Conservation (phyloP, 1,284 basidiomycete genomes). For the Ganoderma sp. region DNA sequence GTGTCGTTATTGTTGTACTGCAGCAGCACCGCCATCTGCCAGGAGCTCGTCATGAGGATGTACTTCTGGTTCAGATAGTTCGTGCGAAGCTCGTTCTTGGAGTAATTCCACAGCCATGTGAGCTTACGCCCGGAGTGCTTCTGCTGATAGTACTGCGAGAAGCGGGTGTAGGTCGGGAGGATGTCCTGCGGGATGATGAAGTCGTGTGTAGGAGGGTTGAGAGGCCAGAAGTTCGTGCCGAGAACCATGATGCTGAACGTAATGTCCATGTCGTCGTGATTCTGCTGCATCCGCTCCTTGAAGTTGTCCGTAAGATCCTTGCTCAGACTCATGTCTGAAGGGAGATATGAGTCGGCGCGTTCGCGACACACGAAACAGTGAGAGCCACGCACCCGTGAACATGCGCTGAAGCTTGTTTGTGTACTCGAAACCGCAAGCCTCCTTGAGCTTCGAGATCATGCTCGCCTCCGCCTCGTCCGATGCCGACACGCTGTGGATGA, state of each 20-base stretch:
- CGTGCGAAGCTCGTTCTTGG: constrained; percentile 94
- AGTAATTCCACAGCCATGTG: constrained; percentile 98
- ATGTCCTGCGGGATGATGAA: constrained; percentile 92
- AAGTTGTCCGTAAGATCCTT: constrained; percentile 97
- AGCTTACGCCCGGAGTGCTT: constrained; percentile 96
- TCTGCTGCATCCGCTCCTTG: constrained; percentile 92
- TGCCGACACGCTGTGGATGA: constrained; percentile 91
- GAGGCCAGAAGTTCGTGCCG: constrained; percentile 96
- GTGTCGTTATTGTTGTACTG: constrained; percentile 95
- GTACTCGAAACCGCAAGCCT: constrained; percentile 98
- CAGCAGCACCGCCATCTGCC: constrained; percentile 93
- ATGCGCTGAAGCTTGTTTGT: constrained; percentile 98
- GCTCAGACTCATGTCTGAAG: constrained; percentile 89
- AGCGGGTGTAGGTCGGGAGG: constrained; percentile 86
- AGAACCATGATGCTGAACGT: constrained; percentile 95
- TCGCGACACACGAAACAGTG: not conserved
- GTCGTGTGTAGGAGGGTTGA: constrained; percentile 83
- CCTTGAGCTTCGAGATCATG: constrained; percentile 99
- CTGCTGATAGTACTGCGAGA: constrained; percentile 92
- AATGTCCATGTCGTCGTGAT: constrained; percentile 84
- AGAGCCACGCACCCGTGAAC: constrained; percentile 81
- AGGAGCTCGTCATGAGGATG: constrained; percentile 93
- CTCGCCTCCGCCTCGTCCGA: constrained; percentile 97
- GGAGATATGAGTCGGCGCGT: constrained; percentile 16
- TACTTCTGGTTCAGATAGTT: constrained; percentile 95